A percentile compares a stretch with the other conserved stretches of the same genome.
These are phyloP conservation scores for Recurvomyces mirabilis DNA, from an alignment of 495 filamentous ascomycete genomes.

Conservation along the genomic window DNA sequence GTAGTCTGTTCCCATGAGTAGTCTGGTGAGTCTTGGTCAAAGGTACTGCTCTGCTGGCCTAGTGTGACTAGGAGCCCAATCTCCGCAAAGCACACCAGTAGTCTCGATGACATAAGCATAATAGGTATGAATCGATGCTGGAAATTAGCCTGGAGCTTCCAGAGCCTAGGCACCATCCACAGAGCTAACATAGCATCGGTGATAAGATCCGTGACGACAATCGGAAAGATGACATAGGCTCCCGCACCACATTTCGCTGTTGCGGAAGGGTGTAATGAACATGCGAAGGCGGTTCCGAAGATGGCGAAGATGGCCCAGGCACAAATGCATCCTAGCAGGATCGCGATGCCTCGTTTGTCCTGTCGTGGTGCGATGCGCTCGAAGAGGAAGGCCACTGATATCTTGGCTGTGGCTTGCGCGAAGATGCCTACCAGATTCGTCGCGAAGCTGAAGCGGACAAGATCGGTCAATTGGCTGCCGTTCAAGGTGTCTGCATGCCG, in stretches of 20 bases:
- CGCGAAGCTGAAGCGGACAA: neutral
- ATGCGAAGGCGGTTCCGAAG: constrained; percentile 3
- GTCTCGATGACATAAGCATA: constrained; percentile 1
- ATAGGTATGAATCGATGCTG: constrained; percentile 3
- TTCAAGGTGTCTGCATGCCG: neutral
- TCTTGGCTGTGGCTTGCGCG: constrained; percentile 1
- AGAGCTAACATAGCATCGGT: constrained; percentile 7
- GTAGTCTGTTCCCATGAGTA: too few species aligned
- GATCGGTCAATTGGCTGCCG: neutral
- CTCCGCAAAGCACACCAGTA: constrained; percentile 1
- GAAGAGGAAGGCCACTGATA: constrained; percentile 5
- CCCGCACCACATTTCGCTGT: neutral
- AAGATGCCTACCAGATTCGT: neutral
- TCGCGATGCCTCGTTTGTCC: constrained; percentile 4
- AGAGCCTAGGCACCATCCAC: constrained; percentile 10
- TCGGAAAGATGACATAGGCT: neutral
- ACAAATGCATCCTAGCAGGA: neutral
- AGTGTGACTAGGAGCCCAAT: too few species aligned
- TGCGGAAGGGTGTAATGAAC: neutral
- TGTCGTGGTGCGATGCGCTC: constrained; percentile 9
- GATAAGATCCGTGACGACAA: constrained; percentile 1
- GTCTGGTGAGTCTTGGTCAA: too few species aligned
- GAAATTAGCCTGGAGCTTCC: constrained; percentile 3
- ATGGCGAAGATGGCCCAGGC: constrained; percentile 4
- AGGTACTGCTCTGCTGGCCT: too few species aligned